Conservation (phyloP, 1,284 basidiomycete species). For the Cystobasidium sp. region DNA sequence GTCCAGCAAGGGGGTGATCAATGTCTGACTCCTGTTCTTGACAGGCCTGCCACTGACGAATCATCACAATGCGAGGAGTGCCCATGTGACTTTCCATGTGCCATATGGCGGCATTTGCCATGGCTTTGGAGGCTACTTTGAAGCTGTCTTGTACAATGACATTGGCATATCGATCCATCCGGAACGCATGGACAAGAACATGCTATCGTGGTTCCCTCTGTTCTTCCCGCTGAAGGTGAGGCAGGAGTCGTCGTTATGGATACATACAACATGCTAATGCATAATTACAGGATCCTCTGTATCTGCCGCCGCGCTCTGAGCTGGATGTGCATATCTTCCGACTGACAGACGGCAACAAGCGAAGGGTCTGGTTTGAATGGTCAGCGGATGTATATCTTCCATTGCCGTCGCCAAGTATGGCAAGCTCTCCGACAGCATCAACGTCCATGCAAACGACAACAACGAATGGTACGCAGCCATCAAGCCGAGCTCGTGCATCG, state of each 20-base stretch:
- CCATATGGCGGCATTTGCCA: constrained; percentile 93
- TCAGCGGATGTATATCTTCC: constrained; percentile 87
- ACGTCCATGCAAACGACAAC: constrained; percentile 37
- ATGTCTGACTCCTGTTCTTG: neutral
- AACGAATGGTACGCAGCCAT: constrained; percentile 26
- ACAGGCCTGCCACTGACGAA: constrained; percentile 58
- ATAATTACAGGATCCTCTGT: constrained; percentile 75
- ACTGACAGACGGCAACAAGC: constrained; percentile 70
- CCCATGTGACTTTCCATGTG: constrained; percentile 79
- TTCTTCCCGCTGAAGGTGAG: constrained; percentile 83
- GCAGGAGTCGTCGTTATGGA: constrained; percentile 47
- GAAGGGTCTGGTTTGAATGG: constrained; percentile 99
- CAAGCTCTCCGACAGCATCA: constrained; percentile 20
- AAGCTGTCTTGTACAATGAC: constrained; percentile 86
- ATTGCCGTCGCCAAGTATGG: constrained; percentile 48
- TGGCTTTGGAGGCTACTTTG: constrained; percentile 97
- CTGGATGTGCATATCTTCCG: constrained; percentile 94
- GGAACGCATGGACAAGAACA: constrained; percentile 83
- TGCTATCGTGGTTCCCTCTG: constrained; percentile 99
- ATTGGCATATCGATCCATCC: constrained; percentile 94
- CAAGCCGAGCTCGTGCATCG: constrained; percentile 1
- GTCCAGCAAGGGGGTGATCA: neutral
- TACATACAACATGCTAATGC: too few species aligned
- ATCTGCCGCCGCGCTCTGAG: constrained; percentile 88
- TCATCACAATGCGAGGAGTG: constrained; percentile 58